Evolutionary conservation across 2,329 filamentous ascomycete species (phyloP), one percentile per base, ranked within the genome.

Genomic region (Plenodomus biglobosus): DNA sequence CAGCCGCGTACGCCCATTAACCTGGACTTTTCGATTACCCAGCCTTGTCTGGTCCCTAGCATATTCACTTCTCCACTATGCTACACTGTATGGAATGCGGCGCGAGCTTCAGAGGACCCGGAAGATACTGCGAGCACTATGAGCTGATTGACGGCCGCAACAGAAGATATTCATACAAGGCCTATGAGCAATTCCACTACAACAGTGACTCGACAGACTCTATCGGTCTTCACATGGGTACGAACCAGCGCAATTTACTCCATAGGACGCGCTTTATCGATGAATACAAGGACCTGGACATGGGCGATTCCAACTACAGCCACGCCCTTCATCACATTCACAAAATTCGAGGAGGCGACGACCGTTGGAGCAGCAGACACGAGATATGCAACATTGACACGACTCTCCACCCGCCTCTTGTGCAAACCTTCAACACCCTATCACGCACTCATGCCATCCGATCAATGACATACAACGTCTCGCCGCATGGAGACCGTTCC

Each of bases 51-150:
- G 16, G 6, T 22, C 24, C 15, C 10, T 24, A 15, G 13, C 13
- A 11, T 3, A 21, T 16, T 27, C 24, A 5, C 3, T 32, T 32
- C 13, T 8, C 37, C n/a, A 52, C 19, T 5, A 56, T 64, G 61
- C 50, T 53, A 16, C 50, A 27, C 42, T 64, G 50, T 35, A 43
- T 16, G 2, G 27, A 17, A 1, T 62, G 56, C 22, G 51, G 39
- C 1, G 34, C 37, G 0, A n/a, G 36, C 22, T 53, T 54, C 36
- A 44, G 46, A 37, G 56, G 59, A 16, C 44, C 42, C 11, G 56
- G 55, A 32, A 42, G 16, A n/a, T 37, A 50, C 22, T 64, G 59
- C 39, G 39, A 32, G 10, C 45, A 48, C 20, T 58, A 60, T 39
- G 46, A 46, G 10, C n/a, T n/a, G n/a, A n/a, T 35, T 6, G 44